Evolutionary conservation across 495 filamentous ascomycete species (phyloP), one percentile per base, ranked within the genome.

Genomic region (Cladorrhinum samala): DNA sequence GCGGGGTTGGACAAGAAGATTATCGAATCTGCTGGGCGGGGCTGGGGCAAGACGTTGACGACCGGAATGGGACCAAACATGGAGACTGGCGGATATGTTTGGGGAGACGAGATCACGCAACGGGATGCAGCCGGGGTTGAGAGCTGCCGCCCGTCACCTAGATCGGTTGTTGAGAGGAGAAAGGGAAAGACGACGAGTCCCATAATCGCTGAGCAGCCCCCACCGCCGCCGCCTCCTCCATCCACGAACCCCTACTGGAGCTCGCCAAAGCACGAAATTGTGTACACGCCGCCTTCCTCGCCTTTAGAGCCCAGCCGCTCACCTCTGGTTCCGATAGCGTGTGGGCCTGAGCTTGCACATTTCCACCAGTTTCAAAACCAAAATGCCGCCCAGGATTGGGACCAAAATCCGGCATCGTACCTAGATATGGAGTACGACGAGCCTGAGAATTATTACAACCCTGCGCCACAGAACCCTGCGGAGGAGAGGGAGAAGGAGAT

Each of bases 391-490:
- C 52, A 58, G 7, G n/a, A 42, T 3, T 66, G 61, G 61, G 48
- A 54, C 4, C 50, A 61, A 18, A 68, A 68, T 30, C 65, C 65
- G 13, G 23, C 46, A n/a, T 68, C 65, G 7, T 68, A 64, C 21
- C 49, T 66, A 16, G 48, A 54, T 37, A 68, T 68, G 66, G 42
- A 45, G 18, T 52, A 52, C 19, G 61, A 64, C 17, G 58, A 64
- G 23, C 54, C 50, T 2, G 50, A 50, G 17, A 52, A 11, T 37
- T 45, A 49, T 13, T 23, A 40, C 48, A 25, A 17, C n/a, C 20
- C 42, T 3, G 42, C 39, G 40, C 27, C 18, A 9, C 45, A 7
- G 9, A 45, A 48, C 18, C 14, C 17, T 38, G 50, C 18, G 14
- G 25, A 18, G 18, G 18, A 46, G 43, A 20, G 25, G 43, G 17